Conservation (phyloP, 345 rosid species). For the Orychophragmus violaceus region DNA sequence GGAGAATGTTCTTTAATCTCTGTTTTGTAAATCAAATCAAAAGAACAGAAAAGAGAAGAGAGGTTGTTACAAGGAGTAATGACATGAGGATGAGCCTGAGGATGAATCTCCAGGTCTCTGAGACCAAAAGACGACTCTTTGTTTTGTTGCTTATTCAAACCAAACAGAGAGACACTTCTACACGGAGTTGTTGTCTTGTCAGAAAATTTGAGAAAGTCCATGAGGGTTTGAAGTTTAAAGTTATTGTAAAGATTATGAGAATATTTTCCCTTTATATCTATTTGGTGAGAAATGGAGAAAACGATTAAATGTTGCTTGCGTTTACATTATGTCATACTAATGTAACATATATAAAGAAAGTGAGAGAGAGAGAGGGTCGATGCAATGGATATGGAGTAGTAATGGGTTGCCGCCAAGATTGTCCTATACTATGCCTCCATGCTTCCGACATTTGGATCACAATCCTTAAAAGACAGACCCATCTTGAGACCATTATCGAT, state of each 20-base stretch:
- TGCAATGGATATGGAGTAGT: slow-evolving; percentile 26
- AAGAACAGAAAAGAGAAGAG: background rate
- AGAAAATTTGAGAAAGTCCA: slow-evolving; percentile 38
- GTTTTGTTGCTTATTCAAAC: slow-evolving; percentile 30
- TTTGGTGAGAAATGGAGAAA: slow-evolving; percentile 14
- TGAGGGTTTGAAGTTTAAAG: slow-evolving; percentile 11
- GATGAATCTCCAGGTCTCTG: slow-evolving; percentile 30
- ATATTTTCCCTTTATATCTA: background rate
- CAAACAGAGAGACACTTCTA: slow-evolving; percentile 25
- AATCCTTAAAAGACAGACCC: slow-evolving; percentile 41
- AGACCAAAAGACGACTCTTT: slow-evolving; percentile 18
- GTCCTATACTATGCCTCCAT: slow-evolving; percentile 69
- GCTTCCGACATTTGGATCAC: slow-evolving; percentile 84
- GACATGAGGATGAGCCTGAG: slow-evolving; percentile 19
- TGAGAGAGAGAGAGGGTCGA: background rate
- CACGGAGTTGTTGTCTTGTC: slow-evolving; percentile 35
- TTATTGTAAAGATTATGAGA: background rate
- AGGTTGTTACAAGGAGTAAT: slow-evolving; percentile 21
- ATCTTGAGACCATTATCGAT: slow-evolving; percentile 12
- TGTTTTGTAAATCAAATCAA: background rate
- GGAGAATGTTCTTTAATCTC: background rate
- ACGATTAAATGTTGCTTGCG: slow-evolving; percentile 18
- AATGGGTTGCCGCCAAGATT: slow-evolving; percentile 65
- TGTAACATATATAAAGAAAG: slow-evolving; percentile 10
- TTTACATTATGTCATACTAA: background rate